Percentiles rank a stretch among this genome's conserved stretches.
Conservation (phyloP, 2,329 filamentous ascomycete genomes). For the Cryoendolithus antarcticus region DNA sequence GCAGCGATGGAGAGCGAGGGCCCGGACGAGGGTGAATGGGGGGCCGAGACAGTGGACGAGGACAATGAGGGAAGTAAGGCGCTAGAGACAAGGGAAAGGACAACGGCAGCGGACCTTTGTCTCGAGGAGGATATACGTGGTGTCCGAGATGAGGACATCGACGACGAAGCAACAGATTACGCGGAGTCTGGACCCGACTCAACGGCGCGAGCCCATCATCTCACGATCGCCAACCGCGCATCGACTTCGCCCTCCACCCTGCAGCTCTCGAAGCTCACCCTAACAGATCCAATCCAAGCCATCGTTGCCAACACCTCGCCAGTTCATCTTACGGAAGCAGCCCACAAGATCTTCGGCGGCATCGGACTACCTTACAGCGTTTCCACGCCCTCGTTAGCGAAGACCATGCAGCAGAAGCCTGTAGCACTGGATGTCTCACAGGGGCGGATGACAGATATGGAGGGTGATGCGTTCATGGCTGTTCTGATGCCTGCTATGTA, state of each 20-base stretch:
- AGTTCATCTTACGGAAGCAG: slow-evolving; percentile 61
- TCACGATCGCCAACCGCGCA: slow-evolving; percentile 64
- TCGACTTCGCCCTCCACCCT: slow-evolving; percentile 62
- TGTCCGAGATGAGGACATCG: slow-evolving; percentile 12
- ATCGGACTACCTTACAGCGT: slow-evolving; percentile 63
- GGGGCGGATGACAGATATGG: slow-evolving; percentile 58
- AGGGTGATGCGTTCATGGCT: slow-evolving; percentile 61
- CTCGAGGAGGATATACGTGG: slow-evolving; percentile 29
- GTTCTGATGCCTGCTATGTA: slow-evolving; percentile 60
- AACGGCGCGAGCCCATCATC: slow-evolving; percentile 54
- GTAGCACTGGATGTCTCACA: slow-evolving; percentile 55
- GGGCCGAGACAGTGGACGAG: slow-evolving; percentile 47
- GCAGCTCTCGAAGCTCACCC: slow-evolving; percentile 55
- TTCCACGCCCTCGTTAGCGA: slow-evolving; percentile 49
- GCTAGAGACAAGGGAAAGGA: slow-evolving; percentile 5
- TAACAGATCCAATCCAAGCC: slow-evolving; percentile 57
- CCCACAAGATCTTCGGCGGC: slow-evolving; percentile 67
- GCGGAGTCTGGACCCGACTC: slow-evolving; percentile 16
- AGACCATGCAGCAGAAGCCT: slow-evolving; percentile 48
- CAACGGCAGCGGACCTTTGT: slow-evolving; percentile 38
- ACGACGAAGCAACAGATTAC: slow-evolving; percentile 13
- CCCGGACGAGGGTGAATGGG: slow-evolving; percentile 41
- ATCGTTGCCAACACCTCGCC: slow-evolving; percentile 52
- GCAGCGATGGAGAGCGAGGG: slow-evolving; percentile 38
- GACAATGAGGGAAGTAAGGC: no score